Base-by-base conservation (phyloP, 2,329 filamentous ascomycete species). In the Graphiopsis chlorocephala region DNA sequence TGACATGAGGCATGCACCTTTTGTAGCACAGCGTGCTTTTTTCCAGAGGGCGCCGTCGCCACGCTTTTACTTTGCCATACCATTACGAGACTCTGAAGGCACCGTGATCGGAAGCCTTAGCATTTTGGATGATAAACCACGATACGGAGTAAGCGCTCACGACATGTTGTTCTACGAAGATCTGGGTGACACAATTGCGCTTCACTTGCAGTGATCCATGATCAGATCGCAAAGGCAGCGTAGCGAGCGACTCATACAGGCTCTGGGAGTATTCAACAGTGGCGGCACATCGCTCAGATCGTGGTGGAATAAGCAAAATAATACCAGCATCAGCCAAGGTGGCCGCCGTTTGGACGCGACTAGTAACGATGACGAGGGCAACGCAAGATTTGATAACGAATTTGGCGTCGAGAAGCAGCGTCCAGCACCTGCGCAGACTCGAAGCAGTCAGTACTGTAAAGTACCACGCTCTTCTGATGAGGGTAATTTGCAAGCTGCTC, bases 21-120 rank as follows among this genome's bases (percentile, higher is more conserved):
- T 64, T 1, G 58, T 66, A 6, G 28, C 56, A 1, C 38, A 66
- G 14, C 35, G 57, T n/a, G 63, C 52, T 10, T 64, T 72, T 20
- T 60, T 71, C 20, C 61, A 56, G 15, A 65, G 64, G 25, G 64
- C 35, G 15, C n/a, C 35, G 12, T 48, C 53, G 8, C 50, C 68
- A n/a, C 68, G 72, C 52, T 86, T 86, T 70, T 84, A 84, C 65
- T 83, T 82, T 15, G 82, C 83, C 20, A 85, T 89, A 0, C 88
- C 88, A 0, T 83, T 90, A 58, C 80, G 83, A 26, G 86, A 84
- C 5, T 81, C 81, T 0, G 82, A 80, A 28, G 82, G 84, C 35
- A 82, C 84, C 66, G 81, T 82, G 52, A 84, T 90, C 62, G 88
- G 88, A 17, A 82, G 81, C 20, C 85, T 88, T 64, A 82, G 83